phyloP scores from a whole-genome alignment of 2,329 filamentous ascomycete genomes.

The Microsporum canis region DNA sequence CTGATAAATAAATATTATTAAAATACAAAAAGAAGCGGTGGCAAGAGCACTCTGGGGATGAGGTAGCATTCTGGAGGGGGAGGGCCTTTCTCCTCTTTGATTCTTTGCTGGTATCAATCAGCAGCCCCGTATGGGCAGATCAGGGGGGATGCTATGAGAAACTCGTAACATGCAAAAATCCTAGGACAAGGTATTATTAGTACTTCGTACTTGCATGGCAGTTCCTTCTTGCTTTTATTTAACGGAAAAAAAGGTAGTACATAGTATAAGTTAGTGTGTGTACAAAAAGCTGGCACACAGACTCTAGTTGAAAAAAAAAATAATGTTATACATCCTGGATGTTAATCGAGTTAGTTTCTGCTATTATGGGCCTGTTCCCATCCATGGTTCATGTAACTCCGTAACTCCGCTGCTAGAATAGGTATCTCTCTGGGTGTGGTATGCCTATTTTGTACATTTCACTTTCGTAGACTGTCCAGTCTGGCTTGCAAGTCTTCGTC shows the following conservation, averaged over 20 bases:
- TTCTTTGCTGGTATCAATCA: neutral
- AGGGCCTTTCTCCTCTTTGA: neutral
- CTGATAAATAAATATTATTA: neutral
- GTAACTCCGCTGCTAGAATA: slow-evolving; percentile 9
- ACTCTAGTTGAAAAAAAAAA: neutral
- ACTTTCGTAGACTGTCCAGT: slow-evolving; percentile 68
- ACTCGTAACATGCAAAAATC: neutral
- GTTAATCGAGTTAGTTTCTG: neutral
- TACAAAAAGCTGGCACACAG: neutral
- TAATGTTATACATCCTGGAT: neutral
- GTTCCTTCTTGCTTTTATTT: neutral
- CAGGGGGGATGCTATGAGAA: neutral
- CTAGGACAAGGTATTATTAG: neutral
- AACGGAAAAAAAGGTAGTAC: neutral
- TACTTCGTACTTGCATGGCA: neutral
- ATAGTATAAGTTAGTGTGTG: neutral
- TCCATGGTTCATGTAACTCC: slow-evolving; percentile 5
- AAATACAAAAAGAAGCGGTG: neutral
- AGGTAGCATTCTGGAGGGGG: neutral
- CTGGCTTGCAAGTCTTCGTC: slow-evolving; percentile 92
- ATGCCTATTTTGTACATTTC: slow-evolving; percentile 13
- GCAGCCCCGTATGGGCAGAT: neutral
- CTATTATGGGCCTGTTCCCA: neutral
- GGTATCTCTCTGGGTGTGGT: neutral
- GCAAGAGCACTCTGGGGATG: neutral